A percentile compares a stretch with the other conserved stretches of the same genome.
phyloP scores from a whole-genome alignment of 306 rosid genomes.

The Corylus americana region DNA sequence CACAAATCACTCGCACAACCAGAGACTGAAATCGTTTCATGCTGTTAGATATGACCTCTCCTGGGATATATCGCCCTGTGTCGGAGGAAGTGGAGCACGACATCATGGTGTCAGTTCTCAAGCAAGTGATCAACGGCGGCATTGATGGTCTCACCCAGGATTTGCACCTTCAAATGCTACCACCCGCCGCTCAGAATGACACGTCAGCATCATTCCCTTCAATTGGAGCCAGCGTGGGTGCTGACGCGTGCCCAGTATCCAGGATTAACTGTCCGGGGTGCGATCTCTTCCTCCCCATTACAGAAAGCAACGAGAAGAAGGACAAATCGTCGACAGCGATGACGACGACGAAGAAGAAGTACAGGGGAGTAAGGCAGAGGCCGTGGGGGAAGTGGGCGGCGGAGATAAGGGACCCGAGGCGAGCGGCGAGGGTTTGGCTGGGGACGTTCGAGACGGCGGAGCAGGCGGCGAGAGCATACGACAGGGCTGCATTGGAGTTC shows the following conservation, averaged over 20 bases:
- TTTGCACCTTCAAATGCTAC: not conserved
- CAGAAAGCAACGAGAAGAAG: not conserved
- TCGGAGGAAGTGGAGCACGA: slow-evolving; percentile 44
- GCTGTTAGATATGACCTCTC: not conserved
- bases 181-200: not conserved
- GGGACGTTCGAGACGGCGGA: slow-evolving; percentile 58
- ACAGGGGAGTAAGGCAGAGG: slow-evolving; percentile 66
- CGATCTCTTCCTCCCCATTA: slow-evolving; percentile 15
- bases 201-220: not conserved
- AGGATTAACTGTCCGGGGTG: slow-evolving; percentile 48
- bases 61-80: not conserved
- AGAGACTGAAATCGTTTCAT: not conserved
- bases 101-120: slow-evolving; percentile 56
- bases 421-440: slow-evolving; percentile 50
- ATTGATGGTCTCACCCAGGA: not conserved
- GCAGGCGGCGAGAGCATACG: slow-evolving; percentile 65
- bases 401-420: slow-evolving; percentile 54
- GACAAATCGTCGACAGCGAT: not conserved
- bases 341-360: not conserved
- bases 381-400: slow-evolving; percentile 77
- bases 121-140: slow-evolving; percentile 37
- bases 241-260: slow-evolving; percentile 37
- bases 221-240: not conserved
- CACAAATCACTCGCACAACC: too few relatives aligned
- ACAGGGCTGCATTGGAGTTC: slow-evolving; percentile 53